These are phyloP conservation scores for Eucalyptus erythrocorys DNA, from an alignment of 345 rosid species.

Conservation along the genomic window DNA sequence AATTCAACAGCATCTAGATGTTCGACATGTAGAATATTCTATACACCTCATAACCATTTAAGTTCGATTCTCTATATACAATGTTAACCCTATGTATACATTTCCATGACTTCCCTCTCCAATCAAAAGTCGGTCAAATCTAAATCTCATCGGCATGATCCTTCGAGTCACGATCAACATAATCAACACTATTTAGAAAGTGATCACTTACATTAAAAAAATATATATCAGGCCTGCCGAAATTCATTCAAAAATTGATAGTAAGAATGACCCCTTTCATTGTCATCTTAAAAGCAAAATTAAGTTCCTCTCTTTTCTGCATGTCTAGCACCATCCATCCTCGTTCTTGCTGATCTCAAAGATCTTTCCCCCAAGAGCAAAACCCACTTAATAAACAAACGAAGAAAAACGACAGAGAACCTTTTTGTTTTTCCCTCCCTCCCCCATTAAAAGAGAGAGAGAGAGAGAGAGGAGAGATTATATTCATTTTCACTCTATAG, in stretches of 20 bases:
- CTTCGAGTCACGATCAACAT: neutral
- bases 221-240: neutral
- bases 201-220: neutral
- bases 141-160: neutral
- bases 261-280: neutral
- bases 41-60: neutral
- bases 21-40: rapidly evolving
- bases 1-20: rapidly evolving
- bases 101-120: neutral
- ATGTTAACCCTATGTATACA: neutral
- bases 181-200: neutral
- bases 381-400: neutral
- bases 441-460: neutral
- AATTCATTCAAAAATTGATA: neutral
- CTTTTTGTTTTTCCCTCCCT: neutral
- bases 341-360: neutral
- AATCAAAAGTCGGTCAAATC: neutral
- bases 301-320: neutral
- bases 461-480: neutral
- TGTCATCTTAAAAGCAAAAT: neutral
- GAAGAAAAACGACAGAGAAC: neutral
- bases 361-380: neutral
- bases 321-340: neutral
- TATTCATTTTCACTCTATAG: neutral
- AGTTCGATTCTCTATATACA: neutral